phyloP scores from a whole-genome alignment of 2,329 filamentous ascomycete species.

The Acrodontium crateriforme region DNA sequence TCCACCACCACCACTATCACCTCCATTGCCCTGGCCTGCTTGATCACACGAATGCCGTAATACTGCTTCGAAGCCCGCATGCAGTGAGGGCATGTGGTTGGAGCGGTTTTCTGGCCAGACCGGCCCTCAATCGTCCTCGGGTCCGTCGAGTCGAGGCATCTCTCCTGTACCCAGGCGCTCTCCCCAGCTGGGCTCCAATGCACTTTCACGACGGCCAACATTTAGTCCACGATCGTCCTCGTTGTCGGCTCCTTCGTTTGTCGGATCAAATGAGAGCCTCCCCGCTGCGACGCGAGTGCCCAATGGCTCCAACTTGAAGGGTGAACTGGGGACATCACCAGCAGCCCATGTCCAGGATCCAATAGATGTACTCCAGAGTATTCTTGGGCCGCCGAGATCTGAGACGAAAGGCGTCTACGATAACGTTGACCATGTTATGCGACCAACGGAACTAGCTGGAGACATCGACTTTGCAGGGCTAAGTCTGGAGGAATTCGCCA shows the following conservation, averaged over 20 bases:
- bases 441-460: slow-evolving; percentile 39
- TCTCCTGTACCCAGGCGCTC: slow-evolving; percentile 59
- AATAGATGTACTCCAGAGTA: slow-evolving; percentile 51
- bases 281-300: slow-evolving; percentile 48
- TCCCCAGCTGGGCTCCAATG: slow-evolving; percentile 53
- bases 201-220: slow-evolving; percentile 53
- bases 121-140: slow-evolving; percentile 27
- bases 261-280: slow-evolving; percentile 64
- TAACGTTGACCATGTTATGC: slow-evolving; percentile 23
- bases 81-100: slow-evolving; percentile 62
- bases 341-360: slow-evolving; percentile 52
- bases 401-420: slow-evolving; percentile 17
- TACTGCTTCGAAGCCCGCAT: too few species aligned
- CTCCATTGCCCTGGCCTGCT: too few species aligned
- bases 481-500: slow-evolving; percentile 59
- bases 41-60: too few species aligned
- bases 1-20: too few species aligned
- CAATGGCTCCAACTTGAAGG: slow-evolving; percentile 56
- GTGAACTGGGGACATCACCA: slow-evolving; percentile 35
- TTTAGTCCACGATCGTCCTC: slow-evolving; percentile 61
- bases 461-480: slow-evolving; percentile 68
- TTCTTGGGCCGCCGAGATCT: slow-evolving; percentile 32
- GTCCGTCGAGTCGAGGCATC: slow-evolving; percentile 49
- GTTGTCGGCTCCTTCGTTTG: slow-evolving; percentile 57
- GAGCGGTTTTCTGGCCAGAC: slow-evolving; percentile 64